Conservation (phyloP, 2,329 filamentous ascomycete genomes). For the Hyphodiscus sp. region DNA sequence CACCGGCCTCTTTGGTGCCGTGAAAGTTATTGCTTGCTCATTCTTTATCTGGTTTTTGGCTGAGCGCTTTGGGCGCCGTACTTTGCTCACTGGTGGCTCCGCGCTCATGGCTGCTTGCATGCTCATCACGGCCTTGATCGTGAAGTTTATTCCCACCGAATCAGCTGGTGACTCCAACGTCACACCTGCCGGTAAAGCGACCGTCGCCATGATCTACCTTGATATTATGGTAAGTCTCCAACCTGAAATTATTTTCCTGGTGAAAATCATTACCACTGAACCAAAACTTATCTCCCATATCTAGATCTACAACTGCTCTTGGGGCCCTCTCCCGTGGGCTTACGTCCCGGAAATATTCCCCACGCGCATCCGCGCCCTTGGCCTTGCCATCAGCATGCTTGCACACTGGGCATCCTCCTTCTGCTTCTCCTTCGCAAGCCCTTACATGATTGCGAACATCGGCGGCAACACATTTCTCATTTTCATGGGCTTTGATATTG, state of each 20-base stretch:
- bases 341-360: slow-evolving; percentile 46
- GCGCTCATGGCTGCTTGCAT: slow-evolving; percentile 40
- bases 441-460: background rate
- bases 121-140: slow-evolving; percentile 38
- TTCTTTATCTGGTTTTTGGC: slow-evolving; percentile 47
- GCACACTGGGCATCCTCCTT: background rate
- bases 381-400: background rate
- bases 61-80: slow-evolving; percentile 39
- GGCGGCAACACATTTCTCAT: background rate
- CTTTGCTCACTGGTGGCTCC: slow-evolving; percentile 37
- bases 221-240: slow-evolving; percentile 46
- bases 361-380: slow-evolving; percentile 35
- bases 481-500: background rate
- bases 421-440: background rate
- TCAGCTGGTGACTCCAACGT: slow-evolving; percentile 27
- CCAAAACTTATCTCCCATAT: no score
- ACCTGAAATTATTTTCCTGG: no score
- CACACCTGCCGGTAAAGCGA: slow-evolving; percentile 40
- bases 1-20: slow-evolving; percentile 46
- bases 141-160: slow-evolving; percentile 35
- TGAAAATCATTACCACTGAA: no score
- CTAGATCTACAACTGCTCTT: slow-evolving; percentile 46
- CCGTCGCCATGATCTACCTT: slow-evolving; percentile 47
- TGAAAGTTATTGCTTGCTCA: slow-evolving; percentile 44
- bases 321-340: slow-evolving; percentile 45